Conservation (phyloP, 306 rosid species). For the Vicia faba region DNA sequence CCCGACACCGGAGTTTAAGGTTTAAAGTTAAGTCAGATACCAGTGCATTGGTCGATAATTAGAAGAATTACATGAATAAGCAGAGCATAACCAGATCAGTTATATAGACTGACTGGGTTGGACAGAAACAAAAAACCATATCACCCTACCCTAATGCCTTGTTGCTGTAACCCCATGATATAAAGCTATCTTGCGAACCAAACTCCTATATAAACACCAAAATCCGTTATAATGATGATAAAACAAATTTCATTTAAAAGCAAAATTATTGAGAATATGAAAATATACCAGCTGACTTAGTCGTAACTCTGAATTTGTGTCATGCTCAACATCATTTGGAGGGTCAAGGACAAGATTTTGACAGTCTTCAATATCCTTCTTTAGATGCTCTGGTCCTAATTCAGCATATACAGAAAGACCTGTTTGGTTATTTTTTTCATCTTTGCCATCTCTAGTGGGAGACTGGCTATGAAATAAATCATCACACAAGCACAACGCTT, state of each 20-base stretch:
- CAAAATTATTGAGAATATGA: slow-evolving; percentile 1
- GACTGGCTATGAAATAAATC: slow-evolving; percentile 85
- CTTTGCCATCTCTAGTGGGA: slow-evolving; percentile 46
- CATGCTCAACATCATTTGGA: slow-evolving; percentile 55
- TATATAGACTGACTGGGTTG: too few relatives aligned
- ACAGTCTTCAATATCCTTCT: slow-evolving; percentile 83
- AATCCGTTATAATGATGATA: slow-evolving; percentile 14
- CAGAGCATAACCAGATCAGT: too few relatives aligned
- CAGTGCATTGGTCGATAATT: too few relatives aligned
- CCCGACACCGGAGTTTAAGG: too few relatives aligned
- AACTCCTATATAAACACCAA: slow-evolving; percentile 55
- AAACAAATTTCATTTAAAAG: background rate
- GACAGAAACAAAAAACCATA: too few relatives aligned
- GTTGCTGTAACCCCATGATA: slow-evolving; percentile 51
- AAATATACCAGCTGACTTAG: slow-evolving; percentile 77
- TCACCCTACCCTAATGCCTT: too few relatives aligned
- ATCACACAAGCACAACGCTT: slow-evolving; percentile 66
- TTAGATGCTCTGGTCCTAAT: slow-evolving; percentile 70
- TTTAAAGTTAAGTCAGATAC: too few relatives aligned
- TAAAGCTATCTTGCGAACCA: slow-evolving; percentile 70
- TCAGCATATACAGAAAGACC: slow-evolving; percentile 64
- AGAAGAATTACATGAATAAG: too few relatives aligned
- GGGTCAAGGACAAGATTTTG: slow-evolving; percentile 63
- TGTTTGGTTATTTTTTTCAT: slow-evolving; percentile 44
- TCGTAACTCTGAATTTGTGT: slow-evolving; percentile 68